Evolutionary conservation across 352 stramenopile species (phyloP), one percentile per base, ranked within the genome.

Genomic region (Thraustochytrium striatum): DNA sequence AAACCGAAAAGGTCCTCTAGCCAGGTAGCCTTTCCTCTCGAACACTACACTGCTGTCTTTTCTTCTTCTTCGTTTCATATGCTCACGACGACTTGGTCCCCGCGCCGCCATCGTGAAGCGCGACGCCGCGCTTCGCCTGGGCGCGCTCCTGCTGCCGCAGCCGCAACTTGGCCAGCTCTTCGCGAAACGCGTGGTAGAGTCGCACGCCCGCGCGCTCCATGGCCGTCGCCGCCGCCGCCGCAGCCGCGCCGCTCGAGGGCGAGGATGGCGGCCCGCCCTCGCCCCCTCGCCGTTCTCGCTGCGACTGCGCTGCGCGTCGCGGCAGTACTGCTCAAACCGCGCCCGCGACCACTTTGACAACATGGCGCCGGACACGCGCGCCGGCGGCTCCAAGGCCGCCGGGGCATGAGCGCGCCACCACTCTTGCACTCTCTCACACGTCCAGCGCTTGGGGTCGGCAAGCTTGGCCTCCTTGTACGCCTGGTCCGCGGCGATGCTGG

Each of bases 381-480:
- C 11, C 11, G 65, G 65, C 8, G 65, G 65, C 50, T 5, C 3
- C 19, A 75, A 61, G 44, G 30, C 33, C 38, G 30, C 32, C 28
- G 65, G 65, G 16, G 65, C 65, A 19, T n/a, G 30, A 0, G 65
- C 16, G 25, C 11, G 11, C 65, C 65, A 75, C 65, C 65, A 75
- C 1, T 41, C 65, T 21, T 38, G 65, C 9, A 75, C 41, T 9
- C 52, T 72, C 3, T 41, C 47, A 19, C 28, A 39, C 5, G 44
- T 55, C 65, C 65, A 75, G 9, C 68, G 58, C 30, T 43, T 39
- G 5, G 65, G 65, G 30, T 75, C 65, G 32, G 65, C 44, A 3
- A 32, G 41, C 47, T 75, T 75, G 32, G 65, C 65, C 50, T 58
- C 65, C 13, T 58, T 61, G 52, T 75, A 75, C 1, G 65, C 65